Percentiles rank a stretch among this genome's conserved stretches.
These are phyloP conservation scores for Aspergillus clavatus DNA, from an alignment of 2,329 filamentous ascomycete species.

Conservation along the genomic window DNA sequence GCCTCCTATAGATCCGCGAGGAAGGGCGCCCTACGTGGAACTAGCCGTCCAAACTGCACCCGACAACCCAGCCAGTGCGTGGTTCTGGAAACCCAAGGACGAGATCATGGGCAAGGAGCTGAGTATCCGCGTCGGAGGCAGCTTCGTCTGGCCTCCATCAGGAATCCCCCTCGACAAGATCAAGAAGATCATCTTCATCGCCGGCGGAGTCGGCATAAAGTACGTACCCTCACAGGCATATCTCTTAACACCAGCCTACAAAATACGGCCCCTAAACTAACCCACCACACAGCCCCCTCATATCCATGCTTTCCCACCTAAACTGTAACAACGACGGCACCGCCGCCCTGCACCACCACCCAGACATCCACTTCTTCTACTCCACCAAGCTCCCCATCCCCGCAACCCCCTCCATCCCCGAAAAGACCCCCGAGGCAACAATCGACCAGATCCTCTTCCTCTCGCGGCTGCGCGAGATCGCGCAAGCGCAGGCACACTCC, in stretches of 20 bases:
- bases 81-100: slow-evolving; percentile 60
- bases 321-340: slow-evolving; percentile 39
- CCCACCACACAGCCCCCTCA: slow-evolving; percentile 54
- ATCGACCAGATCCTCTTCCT: slow-evolving; percentile 45
- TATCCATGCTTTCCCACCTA: slow-evolving; percentile 66
- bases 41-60: slow-evolving; percentile 71
- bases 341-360: slow-evolving; percentile 22
- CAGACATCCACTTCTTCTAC: slow-evolving; percentile 60
- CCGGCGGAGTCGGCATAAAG: slow-evolving; percentile 81
- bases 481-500: slow-evolving; percentile 25
- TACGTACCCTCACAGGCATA: no score
- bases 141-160: slow-evolving; percentile 68
- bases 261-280: slow-evolving; percentile 8
- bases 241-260: neutral
- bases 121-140: slow-evolving; percentile 69
- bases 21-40: slow-evolving; percentile 57
- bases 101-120: slow-evolving; percentile 58
- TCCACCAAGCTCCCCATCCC: slow-evolving; percentile 44
- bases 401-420: neutral
- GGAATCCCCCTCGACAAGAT: slow-evolving; percentile 43
- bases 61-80: slow-evolving; percentile 67
- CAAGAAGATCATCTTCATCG: slow-evolving; percentile 65
- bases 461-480: slow-evolving; percentile 39
- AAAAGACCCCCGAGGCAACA: slow-evolving; percentile 8
- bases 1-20: slow-evolving; percentile 19